Base-by-base conservation (phyloP, 805 yeast genomes). In the Cyberlindnera bimundalis region DNA sequence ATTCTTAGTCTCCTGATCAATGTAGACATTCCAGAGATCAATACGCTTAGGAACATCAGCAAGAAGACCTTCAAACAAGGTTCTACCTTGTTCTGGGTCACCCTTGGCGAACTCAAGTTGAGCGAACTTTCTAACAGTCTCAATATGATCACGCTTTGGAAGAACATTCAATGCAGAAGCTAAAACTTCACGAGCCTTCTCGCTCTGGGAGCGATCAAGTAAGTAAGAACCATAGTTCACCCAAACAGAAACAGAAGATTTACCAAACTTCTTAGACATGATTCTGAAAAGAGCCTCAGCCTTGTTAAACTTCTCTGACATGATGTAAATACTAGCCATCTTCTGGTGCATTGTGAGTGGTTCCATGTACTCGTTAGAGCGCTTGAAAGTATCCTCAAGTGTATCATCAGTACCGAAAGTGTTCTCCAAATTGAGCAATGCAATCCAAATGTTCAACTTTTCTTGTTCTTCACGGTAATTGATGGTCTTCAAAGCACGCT, bases 381-480 rank as follows among this genome's bases (percentile, higher is more conserved):
- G 81, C 61, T 79, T 82, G 75, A 93, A 91, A 0, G 76, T 76
- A 26, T 81, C 87, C 33, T 88, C 89, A 40, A 90, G 63, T 2
- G 93, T 67, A 47, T 88, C 97, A 8, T 79, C 81, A 17, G 84
- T 74, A 42, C 99, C 99, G 64, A 93, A 93, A 13, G 89, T 80
- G 61, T 86, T 88, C 65, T 93, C 99, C 73, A 95, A 74, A 66
- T 93, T 93, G 54, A 93, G 75, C 56, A 89, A 64, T 0, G 98
- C 99, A 62, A 91, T 85, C 98, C 98, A 95, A 34, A 93, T 83
- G 59, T 93, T 93, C 65, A 89, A 64, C 64, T 89, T 87, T 62
- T 93, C 98, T 53, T 79, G 82, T 63, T 93, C 98, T 56, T 90
- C 96, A 56, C 96, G 78, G 66, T 81, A 87, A 55, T 78, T 80